A percentile compares a stretch with the other conserved stretches of the same genome.
These are phyloP conservation scores for Prunus dulcis DNA, from an alignment of 306 rosid species.

Conservation along the genomic window DNA sequence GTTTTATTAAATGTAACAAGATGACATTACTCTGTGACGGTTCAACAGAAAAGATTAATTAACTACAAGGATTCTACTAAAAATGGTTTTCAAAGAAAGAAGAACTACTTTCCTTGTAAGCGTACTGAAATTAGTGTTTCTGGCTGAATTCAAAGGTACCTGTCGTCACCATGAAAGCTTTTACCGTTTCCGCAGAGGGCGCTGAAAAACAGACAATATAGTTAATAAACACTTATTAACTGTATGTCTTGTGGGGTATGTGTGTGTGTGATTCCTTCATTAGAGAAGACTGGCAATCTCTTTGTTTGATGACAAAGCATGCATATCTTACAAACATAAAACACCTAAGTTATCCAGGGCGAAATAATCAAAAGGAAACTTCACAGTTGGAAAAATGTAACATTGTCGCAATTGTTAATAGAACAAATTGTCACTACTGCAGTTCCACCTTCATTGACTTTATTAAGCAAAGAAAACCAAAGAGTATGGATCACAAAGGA, in stretches of 20 bases:
- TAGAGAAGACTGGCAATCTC: not conserved
- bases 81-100: slow-evolving; percentile 11
- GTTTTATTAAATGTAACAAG: not conserved
- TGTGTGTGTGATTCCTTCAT: not conserved
- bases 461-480: not conserved
- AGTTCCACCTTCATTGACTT: not conserved
- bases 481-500: not conserved
- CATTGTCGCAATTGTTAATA: not conserved
- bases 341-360: not conserved
- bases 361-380: not conserved
- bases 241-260: not conserved
- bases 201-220: slow-evolving; percentile 44
- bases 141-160: slow-evolving; percentile 19
- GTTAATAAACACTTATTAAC: not conserved
- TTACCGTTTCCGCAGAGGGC: slow-evolving; percentile 55
- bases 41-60: not conserved
- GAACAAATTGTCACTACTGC: not conserved
- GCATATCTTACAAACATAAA: not conserved
- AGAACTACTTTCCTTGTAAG: slow-evolving; percentile 22
- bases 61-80: slow-evolving; percentile 1
- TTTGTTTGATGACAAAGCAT: not conserved
- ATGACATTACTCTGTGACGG: not conserved
- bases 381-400: too few species aligned
- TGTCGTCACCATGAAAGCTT: slow-evolving; percentile 1
- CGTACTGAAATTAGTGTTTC: slow-evolving; percentile 7